These are phyloP conservation scores for Starmerella potacharoeniae DNA, from an alignment of 805 yeast genomes.

Conservation along the genomic window DNA sequence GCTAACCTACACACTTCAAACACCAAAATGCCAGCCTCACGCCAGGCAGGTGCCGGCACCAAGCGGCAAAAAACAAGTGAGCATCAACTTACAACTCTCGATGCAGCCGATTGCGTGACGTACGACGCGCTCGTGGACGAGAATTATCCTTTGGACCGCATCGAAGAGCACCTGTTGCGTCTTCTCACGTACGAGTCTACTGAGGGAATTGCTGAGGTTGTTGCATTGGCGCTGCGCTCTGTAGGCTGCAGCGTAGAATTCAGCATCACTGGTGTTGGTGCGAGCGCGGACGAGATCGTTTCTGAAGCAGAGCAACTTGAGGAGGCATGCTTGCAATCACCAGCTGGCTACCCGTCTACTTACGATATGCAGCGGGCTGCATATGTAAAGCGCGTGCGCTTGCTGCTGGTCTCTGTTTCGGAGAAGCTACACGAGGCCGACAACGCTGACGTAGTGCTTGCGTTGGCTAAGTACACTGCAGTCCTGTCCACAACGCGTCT, in stretches of 20 bases:
- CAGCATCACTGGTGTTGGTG: neutral
- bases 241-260: slow-evolving; percentile 15
- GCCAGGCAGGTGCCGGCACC: neutral
- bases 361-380: slow-evolving; percentile 11
- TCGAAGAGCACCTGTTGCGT: slow-evolving; percentile 19
- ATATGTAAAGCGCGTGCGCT: slow-evolving; percentile 7
- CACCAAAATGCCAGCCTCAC: neutral
- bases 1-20: neutral
- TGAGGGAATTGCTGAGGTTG: slow-evolving; percentile 19
- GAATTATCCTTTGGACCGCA: slow-evolving; percentile 16
- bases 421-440: slow-evolving; percentile 9
- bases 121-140: slow-evolving; percentile 18
- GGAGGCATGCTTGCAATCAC: slow-evolving; percentile 2
- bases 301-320: slow-evolving; percentile 6
- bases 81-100: neutral
- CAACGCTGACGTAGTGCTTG: slow-evolving; percentile 1
- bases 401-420: slow-evolving; percentile 1
- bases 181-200: slow-evolving; percentile 18
- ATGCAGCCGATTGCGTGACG: slow-evolving; percentile 11
- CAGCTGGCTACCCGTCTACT: slow-evolving; percentile 11
- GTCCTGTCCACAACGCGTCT: slow-evolving; percentile 7
- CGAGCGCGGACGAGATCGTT: neutral
- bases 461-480: slow-evolving; percentile 1
- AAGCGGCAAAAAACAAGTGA: neutral
- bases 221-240: slow-evolving; percentile 9